Evolutionary conservation across 2,329 filamentous ascomycete species (phyloP).

Genomic region (Sordariomycetes sp.): DNA sequence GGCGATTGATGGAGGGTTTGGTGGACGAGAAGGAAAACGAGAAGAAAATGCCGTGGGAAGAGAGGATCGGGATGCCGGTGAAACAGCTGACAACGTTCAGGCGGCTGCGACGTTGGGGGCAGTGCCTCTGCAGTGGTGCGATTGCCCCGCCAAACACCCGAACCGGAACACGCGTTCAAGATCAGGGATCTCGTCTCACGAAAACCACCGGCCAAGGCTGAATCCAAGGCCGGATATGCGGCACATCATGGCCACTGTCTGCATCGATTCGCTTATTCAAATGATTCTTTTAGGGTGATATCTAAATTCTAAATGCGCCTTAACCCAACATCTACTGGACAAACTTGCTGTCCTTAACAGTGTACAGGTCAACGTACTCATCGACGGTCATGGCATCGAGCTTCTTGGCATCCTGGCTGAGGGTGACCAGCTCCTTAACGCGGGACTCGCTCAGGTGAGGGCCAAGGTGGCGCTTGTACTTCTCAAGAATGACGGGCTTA

Average conservation of each 20-base stretch:
- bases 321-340: constrained; percentile 3
- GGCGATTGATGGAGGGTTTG: background rate
- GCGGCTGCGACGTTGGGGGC: too few relatives aligned
- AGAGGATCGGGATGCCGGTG: too few relatives aligned
- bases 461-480: constrained; percentile 87
- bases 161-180: background rate
- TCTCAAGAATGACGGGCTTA: constrained; percentile 91
- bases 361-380: constrained; percentile 84
- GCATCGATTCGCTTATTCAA: background rate
- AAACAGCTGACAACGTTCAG: too few relatives aligned
- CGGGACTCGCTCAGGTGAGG: constrained; percentile 71
- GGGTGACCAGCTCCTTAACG: constrained; percentile 73
- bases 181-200: background rate
- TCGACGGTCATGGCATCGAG: constrained; percentile 79
- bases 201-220: background rate
- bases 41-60: too few relatives aligned
- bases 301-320: background rate
- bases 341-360: constrained; percentile 54
- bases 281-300: background rate
- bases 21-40: background rate
- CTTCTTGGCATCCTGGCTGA: constrained; percentile 66
- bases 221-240: too few relatives aligned
- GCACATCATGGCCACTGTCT: background rate
- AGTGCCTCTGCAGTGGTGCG: too few relatives aligned
- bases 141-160: too few relatives aligned